Evolutionary conservation across 2,329 filamentous ascomycete genomes (phyloP).

Genomic region (Hymenoscyphus linearis): DNA sequence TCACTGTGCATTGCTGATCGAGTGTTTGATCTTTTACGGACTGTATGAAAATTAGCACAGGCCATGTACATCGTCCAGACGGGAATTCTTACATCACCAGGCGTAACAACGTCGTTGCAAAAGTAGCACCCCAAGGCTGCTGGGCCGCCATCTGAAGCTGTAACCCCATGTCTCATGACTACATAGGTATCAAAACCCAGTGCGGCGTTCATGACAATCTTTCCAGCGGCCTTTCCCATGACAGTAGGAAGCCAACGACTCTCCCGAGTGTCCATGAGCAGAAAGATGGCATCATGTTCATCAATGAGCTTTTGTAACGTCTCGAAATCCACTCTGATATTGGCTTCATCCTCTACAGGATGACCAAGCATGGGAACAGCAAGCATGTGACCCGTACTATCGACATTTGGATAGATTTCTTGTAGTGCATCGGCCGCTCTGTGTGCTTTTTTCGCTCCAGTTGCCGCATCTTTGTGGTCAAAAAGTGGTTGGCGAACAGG

Average conservation of each 20-base stretch:
- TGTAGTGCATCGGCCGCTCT: conserved; percentile 74
- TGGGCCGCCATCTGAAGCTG: conserved; percentile 48
- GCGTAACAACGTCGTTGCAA: conserved; percentile 95
- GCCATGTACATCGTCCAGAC: neutral
- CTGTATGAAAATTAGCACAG: conserved; percentile 40
- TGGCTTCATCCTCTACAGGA: conserved; percentile 67
- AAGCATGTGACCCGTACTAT: conserved; percentile 72
- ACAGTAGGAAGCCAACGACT: conserved; percentile 93
- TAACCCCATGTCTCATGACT: conserved; percentile 89
- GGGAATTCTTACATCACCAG: conserved; percentile 70
- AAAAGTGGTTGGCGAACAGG: conserved; percentile 93
- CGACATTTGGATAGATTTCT: conserved; percentile 86
- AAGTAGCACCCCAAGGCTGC: conserved; percentile 90
- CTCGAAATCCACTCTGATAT: conserved; percentile 68
- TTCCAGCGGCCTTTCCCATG: conserved; percentile 87
- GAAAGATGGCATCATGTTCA: conserved; percentile 84
- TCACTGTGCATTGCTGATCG: conserved; percentile 97
- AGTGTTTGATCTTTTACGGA: conserved; percentile 92
- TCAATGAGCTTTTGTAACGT: conserved; percentile 70
- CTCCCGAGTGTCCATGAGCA: conserved; percentile 96
- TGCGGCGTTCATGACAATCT: conserved; percentile 95
- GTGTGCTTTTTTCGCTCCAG: conserved; percentile 75
- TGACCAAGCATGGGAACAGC: conserved; percentile 96
- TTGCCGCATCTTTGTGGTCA: conserved; percentile 79
- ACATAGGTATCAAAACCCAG: conserved; percentile 96